phyloP scores from a whole-genome alignment of 2,329 filamentous ascomycete genomes.

The Aspergillus phoenicis region DNA sequence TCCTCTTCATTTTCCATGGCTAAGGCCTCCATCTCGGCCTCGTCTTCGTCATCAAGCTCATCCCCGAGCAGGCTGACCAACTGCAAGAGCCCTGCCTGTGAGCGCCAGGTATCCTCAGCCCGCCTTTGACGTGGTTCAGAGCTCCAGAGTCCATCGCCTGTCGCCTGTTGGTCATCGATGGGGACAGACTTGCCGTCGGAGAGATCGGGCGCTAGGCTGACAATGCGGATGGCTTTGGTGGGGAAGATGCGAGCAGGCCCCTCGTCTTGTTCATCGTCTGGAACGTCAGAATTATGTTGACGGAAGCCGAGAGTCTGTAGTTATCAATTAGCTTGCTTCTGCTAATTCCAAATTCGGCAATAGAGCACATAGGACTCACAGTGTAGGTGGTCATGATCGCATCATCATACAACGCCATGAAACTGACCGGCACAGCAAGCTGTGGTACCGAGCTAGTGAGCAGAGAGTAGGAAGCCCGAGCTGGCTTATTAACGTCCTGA shows the following conservation, averaged over 20 bases:
- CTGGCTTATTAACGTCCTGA: constrained; percentile 21
- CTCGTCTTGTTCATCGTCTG: constrained; percentile 23
- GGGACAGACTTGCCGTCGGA: constrained; percentile 7
- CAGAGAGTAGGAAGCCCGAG: constrained; percentile 36
- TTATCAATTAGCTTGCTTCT: constrained; percentile 17
- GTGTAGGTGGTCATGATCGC: constrained; percentile 52
- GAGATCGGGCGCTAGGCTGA: constrained; percentile 40
- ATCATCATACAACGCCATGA: constrained; percentile 52
- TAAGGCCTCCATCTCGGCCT: constrained; percentile 14
- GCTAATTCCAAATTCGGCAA: background rate
- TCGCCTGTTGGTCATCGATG: background rate
- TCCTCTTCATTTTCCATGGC: constrained; percentile 3
- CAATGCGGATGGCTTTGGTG: constrained; percentile 44
- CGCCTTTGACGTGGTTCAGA: constrained; percentile 12
- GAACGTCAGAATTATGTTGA: constrained; percentile 22
- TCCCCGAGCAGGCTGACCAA: constrained; percentile 31
- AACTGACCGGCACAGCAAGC: constrained; percentile 49
- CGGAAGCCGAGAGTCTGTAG: constrained; percentile 36
- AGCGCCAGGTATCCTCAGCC: constrained; percentile 22
- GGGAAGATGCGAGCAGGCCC: constrained; percentile 38
- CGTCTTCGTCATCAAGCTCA: constrained; percentile 23
- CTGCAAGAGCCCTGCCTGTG: constrained; percentile 28
- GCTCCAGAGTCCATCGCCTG: constrained; percentile 9
- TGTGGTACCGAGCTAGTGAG: constrained; percentile 41
- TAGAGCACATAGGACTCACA: constrained; percentile 23